Evolutionary conservation across 768 basidiomycete genomes (phyloP), one percentile per base, ranked within the genome.

Genomic region (Coprinopsis sp.): DNA sequence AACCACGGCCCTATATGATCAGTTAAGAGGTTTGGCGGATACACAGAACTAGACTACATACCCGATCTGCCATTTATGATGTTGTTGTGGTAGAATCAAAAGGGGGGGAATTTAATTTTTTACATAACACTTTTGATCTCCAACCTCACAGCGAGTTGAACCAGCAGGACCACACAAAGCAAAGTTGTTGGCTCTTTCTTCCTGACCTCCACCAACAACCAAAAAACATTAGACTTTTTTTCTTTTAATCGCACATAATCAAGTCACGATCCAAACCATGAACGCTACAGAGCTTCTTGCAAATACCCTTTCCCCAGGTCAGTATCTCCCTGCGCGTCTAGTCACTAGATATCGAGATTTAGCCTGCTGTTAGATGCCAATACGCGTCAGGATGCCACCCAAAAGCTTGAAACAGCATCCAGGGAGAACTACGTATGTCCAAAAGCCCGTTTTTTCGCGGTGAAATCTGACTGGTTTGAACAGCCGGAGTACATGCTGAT

Each of bases 401-500:
- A 84, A 66, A 84, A 93, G 67, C 84, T 97, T 51, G 92, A 95
- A 71, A 76, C 68, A 52, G 91, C 90, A 23, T 78, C 89, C 33
- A 74, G 81, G 64, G 88, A 91, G 61, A 93, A 91, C 79, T 96
- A 89, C 63, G 93, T 95, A 60, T 60, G 91, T 69, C 51, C 33
- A 49, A n/a, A 42, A 44, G 33, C 47, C 39, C 42, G 57, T 54
- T 43, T 47, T 29, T 49, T 50, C 31, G 31, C 46, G 43, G n/a
- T 51, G 54, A 52, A 52, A 38, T 51, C 51, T 55, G 47, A 55
- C 55, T 54, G 47, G 27, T 33, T 43, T 42, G 51, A 48, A 23
- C 47, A 95, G 93, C 87, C 90, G 51, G 84, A 82, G 56, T 99
- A 98, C 73, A 87, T 97, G 81, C 63, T 84, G 62, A 91, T 90